Percentiles rank a stretch among this genome's conserved stretches.
phyloP scores from a whole-genome alignment of 2,329 filamentous ascomycete genomes.

The Microdochium nivale region DNA sequence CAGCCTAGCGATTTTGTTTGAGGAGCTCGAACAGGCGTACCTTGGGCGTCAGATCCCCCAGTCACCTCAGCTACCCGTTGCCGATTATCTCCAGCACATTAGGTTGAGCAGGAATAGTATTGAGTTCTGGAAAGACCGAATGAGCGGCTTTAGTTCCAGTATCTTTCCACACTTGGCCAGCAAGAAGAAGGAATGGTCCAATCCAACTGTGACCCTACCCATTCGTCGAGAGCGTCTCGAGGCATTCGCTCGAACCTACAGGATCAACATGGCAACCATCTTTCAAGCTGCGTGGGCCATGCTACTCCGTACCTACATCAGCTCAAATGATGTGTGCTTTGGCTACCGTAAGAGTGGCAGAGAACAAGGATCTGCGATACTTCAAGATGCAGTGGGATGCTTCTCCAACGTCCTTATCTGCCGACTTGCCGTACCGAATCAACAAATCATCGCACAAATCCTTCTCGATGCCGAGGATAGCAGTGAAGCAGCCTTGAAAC shows the following conservation, averaged over 20 bases:
- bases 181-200: conserved; percentile 19
- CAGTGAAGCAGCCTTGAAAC: conserved; percentile 17
- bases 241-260: conserved; percentile 30
- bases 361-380: conserved; percentile 30
- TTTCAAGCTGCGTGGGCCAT: conserved; percentile 53
- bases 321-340: conserved; percentile 43
- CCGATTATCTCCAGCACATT: conserved; percentile 29
- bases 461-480: conserved; percentile 14
- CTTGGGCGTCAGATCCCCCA: conserved; percentile 25
- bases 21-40: conserved; percentile 37
- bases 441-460: conserved; percentile 13
- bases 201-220: conserved; percentile 29
- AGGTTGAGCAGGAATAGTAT: conserved; percentile 25
- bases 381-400: conserved; percentile 34
- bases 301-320: conserved; percentile 45
- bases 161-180: conserved; percentile 29
- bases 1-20: conserved; percentile 36
- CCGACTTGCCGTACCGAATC: conserved; percentile 9
- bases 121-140: conserved; percentile 35
- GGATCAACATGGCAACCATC: conserved; percentile 37
- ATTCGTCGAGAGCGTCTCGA: conserved; percentile 30
- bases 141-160: conserved; percentile 30
- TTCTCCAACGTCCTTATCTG: conserved; percentile 25
- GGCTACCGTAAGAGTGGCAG: conserved; percentile 40
- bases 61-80: conserved; percentile 23